phyloP scores from a whole-genome alignment of 2,329 filamentous ascomycete genomes.

The Penicillium palitans region DNA sequence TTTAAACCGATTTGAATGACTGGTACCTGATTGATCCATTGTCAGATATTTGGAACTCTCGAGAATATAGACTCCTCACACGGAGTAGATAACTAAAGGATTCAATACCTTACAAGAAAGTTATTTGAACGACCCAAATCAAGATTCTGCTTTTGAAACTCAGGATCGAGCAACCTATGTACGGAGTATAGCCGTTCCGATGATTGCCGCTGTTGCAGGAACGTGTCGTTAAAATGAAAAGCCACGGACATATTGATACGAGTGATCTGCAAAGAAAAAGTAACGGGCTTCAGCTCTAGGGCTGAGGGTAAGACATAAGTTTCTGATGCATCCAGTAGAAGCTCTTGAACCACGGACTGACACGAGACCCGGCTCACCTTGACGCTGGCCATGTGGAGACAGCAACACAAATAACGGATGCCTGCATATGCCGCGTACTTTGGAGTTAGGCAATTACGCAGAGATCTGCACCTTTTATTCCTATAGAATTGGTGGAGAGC shows the following conservation, averaged over 20 bases:
- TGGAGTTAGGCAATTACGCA: not conserved
- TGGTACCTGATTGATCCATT: not conserved
- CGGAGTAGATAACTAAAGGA: too few species aligned
- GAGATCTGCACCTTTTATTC: not conserved
- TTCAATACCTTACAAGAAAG: not conserved
- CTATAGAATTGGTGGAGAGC: not conserved
- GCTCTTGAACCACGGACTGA: not conserved
- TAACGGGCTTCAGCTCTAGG: not conserved
- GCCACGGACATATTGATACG: not conserved
- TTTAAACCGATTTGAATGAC: not conserved
- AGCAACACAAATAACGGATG: not conserved
- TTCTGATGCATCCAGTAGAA: not conserved
- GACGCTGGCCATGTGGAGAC: not conserved
- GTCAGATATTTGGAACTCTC: too few species aligned
- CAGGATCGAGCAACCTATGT: not conserved
- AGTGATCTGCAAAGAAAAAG: not conserved
- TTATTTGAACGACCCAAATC: too few species aligned
- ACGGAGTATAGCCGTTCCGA: not conserved
- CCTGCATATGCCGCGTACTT: not conserved
- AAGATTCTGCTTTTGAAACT: fast-evolving
- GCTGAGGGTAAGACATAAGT: not conserved
- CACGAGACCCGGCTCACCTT: not conserved
- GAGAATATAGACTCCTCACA: not conserved
- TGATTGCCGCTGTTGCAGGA: not conserved
- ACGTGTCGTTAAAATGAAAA: not conserved